Percentiles rank a stretch among this genome's conserved stretches.
Conservation (phyloP, 2,329 filamentous ascomycete genomes). For the Cadophora luteo-olivacea region DNA sequence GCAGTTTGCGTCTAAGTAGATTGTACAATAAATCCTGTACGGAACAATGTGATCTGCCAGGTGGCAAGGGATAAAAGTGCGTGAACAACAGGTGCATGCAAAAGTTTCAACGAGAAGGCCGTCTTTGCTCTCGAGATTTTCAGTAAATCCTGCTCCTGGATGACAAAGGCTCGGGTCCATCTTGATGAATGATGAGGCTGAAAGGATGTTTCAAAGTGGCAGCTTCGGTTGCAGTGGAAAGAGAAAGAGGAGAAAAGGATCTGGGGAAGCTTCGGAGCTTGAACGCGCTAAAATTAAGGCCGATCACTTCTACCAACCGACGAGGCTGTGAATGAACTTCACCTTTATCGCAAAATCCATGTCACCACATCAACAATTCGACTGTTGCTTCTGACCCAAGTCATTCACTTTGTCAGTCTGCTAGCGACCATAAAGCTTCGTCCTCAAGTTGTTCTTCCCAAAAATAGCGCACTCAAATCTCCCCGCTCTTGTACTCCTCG, state of each 20-base stretch:
- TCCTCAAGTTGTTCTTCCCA: neutral
- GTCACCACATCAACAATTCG: neutral
- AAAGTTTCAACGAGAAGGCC: no score
- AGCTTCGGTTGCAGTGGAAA: no score
- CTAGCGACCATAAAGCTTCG: neutral
- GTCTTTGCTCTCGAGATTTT: neutral
- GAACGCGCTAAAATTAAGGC: constrained; percentile 16
- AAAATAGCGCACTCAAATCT: neutral
- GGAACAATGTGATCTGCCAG: no score
- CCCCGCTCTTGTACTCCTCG: neutral
- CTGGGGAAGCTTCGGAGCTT: constrained; percentile 17
- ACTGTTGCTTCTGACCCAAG: constrained; percentile 17
- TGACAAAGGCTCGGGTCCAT: neutral
- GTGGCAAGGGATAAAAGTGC: no score
- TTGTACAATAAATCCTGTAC: no score
- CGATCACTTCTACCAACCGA: constrained; percentile 9
- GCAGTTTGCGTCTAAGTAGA: no score
- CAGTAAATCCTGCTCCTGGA: neutral
- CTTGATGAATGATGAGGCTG: neutral
- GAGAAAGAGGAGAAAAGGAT: neutral
- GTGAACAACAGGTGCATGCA: no score
- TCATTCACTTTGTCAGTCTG: constrained; percentile 19
- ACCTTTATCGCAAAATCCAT: constrained; percentile 12
- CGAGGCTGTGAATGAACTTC: constrained; percentile 20
- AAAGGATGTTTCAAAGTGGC: neutral